Percentiles rank a stretch among this genome's conserved stretches.
Evolutionary conservation across 2,329 filamentous ascomycete species (phyloP).

Genomic region (Teratosphaeria zuluensis): DNA sequence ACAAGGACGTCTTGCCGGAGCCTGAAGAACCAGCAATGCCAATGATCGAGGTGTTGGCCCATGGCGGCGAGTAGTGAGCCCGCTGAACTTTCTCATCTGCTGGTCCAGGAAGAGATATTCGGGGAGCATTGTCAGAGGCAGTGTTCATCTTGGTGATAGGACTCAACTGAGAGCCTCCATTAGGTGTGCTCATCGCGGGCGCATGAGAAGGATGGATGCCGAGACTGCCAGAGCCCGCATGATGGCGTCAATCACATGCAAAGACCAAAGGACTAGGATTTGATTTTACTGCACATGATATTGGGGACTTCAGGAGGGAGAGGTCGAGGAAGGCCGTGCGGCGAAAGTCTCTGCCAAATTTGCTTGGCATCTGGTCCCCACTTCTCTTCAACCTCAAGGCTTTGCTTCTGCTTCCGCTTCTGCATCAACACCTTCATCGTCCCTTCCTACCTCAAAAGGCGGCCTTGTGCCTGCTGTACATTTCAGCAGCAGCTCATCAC

Average conservation of each 20-base stretch:
- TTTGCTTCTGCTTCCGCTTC: background rate
- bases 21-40: slow-evolving; percentile 92
- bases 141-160: slow-evolving; percentile 6
- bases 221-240: slow-evolving; percentile 21
- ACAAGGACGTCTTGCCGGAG: slow-evolving; percentile 89
- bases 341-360: background rate
- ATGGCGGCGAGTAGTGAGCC: slow-evolving; percentile 83
- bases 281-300: background rate
- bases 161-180: slow-evolving; percentile 11
- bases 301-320: background rate
- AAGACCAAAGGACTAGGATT: background rate
- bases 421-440: background rate
- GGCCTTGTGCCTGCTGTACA: background rate
- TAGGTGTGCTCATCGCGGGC: slow-evolving; percentile 20
- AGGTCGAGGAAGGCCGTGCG: background rate
- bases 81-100: slow-evolving; percentile 12
- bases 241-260: slow-evolving; percentile 2
- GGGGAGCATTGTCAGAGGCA: background rate
- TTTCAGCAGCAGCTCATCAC: background rate
- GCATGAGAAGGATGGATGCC: slow-evolving; percentile 18
- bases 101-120: background rate
- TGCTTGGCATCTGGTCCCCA: background rate
- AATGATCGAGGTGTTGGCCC: slow-evolving; percentile 94
- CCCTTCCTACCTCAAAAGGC: background rate
- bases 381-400: background rate